phyloP scores from a whole-genome alignment of 1,284 basidiomycete species.

The Ganoderma boninense region DNA sequence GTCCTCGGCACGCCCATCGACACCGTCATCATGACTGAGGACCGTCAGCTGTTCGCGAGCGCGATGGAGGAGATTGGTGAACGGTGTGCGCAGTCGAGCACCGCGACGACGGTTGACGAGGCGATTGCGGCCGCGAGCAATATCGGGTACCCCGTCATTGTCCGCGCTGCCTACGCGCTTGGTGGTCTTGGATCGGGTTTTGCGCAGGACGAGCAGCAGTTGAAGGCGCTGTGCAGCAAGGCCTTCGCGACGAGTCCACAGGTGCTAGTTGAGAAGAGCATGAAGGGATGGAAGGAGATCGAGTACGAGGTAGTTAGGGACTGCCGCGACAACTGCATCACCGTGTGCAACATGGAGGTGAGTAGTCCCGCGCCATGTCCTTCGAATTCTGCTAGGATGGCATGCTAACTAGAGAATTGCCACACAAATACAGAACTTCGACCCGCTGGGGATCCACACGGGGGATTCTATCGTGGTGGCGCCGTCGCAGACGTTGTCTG shows the following conservation, averaged over 20 bases:
- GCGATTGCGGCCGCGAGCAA: conserved; percentile 83
- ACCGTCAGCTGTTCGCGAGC: conserved; percentile 92
- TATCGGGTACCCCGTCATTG: conserved; percentile 98
- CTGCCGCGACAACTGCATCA: conserved; percentile 97
- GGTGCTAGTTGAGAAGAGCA: conserved; percentile 97
- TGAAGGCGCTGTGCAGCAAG: conserved; percentile 89
- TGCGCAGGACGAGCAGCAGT: conserved; percentile 88
- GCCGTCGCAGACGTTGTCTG: conserved; percentile 97
- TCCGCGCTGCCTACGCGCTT: conserved; percentile 95
- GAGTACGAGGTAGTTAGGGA: conserved; percentile 99
- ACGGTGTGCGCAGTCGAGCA: conserved; percentile 89
- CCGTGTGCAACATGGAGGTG: conserved; percentile 99
- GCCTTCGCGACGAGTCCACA: conserved; percentile 98
- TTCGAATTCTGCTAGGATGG: conserved; percentile 17
- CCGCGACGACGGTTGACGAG: conserved; percentile 88
- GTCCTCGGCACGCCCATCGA: conserved; percentile 98
- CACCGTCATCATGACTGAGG: conserved; percentile 97
- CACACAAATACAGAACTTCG: conserved; percentile 85
- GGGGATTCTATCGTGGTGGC: conserved; percentile 99
- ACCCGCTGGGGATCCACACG: conserved; percentile 98
- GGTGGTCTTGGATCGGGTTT: conserved; percentile 97
- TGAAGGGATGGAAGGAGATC: conserved; percentile 99
- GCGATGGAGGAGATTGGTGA: conserved; percentile 99
- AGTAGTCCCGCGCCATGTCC: conserved; percentile 35
- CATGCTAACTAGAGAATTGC: neutral